Conservation (phyloP, 1,284 basidiomycete species). For the Kalmanozyma brasiliensis region DNA sequence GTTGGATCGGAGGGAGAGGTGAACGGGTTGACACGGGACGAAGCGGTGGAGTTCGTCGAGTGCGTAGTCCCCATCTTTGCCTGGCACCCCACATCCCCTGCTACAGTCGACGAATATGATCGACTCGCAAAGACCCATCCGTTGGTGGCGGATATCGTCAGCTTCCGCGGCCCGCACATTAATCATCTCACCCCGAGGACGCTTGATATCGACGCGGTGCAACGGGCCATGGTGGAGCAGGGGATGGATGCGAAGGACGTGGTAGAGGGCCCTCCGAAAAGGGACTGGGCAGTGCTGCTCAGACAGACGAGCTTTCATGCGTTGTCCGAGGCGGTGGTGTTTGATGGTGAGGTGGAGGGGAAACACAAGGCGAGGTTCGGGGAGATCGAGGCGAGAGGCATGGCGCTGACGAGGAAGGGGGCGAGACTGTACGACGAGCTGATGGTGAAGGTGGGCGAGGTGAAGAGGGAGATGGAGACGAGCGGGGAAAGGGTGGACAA, state of each 20-base stretch:
- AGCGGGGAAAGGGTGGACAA: constrained; percentile 26
- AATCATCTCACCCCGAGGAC: constrained; percentile 70
- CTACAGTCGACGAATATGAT: constrained; percentile 64
- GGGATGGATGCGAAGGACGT: constrained; percentile 70
- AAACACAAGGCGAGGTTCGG: constrained; percentile 70
- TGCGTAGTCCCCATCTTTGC: constrained; percentile 69
- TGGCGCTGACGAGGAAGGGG: constrained; percentile 69
- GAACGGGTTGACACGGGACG: not conserved
- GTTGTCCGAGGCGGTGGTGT: constrained; percentile 68
- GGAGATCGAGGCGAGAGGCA: constrained; percentile 70
- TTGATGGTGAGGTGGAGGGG: constrained; percentile 51
- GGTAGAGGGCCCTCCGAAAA: constrained; percentile 69
- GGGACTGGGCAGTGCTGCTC: constrained; percentile 68
- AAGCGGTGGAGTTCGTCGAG: constrained; percentile 62
- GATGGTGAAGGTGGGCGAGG: constrained; percentile 62
- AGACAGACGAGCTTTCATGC: constrained; percentile 70
- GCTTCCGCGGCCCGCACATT: constrained; percentile 70
- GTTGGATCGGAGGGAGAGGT: constrained; percentile 36
- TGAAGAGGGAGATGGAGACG: constrained; percentile 48
- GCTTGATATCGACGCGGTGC: constrained; percentile 70
- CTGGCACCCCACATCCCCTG: constrained; percentile 69
- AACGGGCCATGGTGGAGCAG: constrained; percentile 66
- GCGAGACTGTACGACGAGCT: constrained; percentile 35
- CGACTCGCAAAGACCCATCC: constrained; percentile 66
- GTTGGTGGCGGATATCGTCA: constrained; percentile 69